Conservation (phyloP, 2,329 filamentous ascomycete genomes). For the Zasmidium citrigriseum region DNA sequence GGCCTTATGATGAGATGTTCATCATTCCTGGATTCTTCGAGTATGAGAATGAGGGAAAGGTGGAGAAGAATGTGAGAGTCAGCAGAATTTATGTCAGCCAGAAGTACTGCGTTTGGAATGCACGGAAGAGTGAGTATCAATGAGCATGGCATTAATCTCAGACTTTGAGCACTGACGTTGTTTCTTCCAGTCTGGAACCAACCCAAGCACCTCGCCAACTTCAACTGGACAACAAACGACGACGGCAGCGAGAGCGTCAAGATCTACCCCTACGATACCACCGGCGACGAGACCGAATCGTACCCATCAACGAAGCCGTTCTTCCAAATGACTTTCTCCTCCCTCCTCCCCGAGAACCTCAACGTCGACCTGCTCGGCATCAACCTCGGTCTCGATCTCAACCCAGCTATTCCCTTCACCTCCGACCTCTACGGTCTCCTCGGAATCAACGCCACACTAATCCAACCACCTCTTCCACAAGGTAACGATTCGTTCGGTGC, state of each 20-base stretch:
- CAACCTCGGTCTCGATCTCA: conserved; percentile 8
- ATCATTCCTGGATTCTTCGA: conserved; percentile 22
- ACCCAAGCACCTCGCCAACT: conserved; percentile 25
- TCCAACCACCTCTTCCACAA: conserved; percentile 19
- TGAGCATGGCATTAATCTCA: too few species aligned
- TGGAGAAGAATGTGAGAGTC: conserved; percentile 9
- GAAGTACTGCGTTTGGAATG: conserved; percentile 22
- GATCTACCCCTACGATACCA: conserved; percentile 21
- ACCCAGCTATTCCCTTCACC: conserved; percentile 14
- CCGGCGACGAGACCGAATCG: conserved; percentile 7
- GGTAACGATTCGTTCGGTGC: conserved; percentile 15
- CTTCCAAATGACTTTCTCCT: conserved; percentile 20
- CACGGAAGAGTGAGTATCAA: conserved; percentile 12
- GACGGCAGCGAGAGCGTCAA: conserved; percentile 18
- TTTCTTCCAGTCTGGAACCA: conserved; percentile 23
- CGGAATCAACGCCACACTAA: conserved; percentile 17
- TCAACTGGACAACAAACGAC: conserved; percentile 20
- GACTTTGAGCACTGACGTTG: background rate
- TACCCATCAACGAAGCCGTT: conserved; percentile 14
- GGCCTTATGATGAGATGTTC: conserved; percentile 24
- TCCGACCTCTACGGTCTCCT: conserved; percentile 17
- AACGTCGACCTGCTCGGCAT: background rate
- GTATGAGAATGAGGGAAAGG: conserved; percentile 11
- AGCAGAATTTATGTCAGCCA: conserved; percentile 24
- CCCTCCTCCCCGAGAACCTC: conserved; percentile 14